Evolutionary conservation across 2,329 filamentous ascomycete species (phyloP).

Genomic region (Xylaria sp.): DNA sequence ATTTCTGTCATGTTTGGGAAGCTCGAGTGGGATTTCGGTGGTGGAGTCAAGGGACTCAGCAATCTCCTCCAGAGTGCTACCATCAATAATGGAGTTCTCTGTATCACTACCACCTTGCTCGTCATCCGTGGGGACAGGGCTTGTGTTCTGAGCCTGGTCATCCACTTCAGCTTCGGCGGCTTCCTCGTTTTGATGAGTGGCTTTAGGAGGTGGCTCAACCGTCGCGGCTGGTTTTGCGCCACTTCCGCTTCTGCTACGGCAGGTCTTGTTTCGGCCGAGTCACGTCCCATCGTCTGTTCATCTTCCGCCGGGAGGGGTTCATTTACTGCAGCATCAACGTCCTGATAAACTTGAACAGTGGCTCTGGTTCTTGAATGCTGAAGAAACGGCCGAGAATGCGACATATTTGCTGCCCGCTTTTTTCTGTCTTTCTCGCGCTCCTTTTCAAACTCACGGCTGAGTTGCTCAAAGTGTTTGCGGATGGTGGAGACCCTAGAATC

Average conservation of each 20-base stretch:
- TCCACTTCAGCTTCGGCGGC: slow-evolving; percentile 50
- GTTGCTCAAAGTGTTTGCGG: slow-evolving; percentile 93
- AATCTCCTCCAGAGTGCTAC: slow-evolving; percentile 69
- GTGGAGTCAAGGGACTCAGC: slow-evolving; percentile 66
- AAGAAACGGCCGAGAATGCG: slow-evolving; percentile 76
- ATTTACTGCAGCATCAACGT: slow-evolving; percentile 90
- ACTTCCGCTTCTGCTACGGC: slow-evolving; percentile 12
- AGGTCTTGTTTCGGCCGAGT: slow-evolving; percentile 42
- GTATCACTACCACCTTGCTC: slow-evolving; percentile 73
- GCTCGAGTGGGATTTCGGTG: slow-evolving; percentile 68
- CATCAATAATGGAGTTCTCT: slow-evolving; percentile 72
- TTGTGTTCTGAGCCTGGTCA: slow-evolving; percentile 53
- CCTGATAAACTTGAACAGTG: slow-evolving; percentile 93
- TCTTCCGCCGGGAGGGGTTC: slow-evolving; percentile 74
- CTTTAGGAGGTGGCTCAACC: slow-evolving; percentile 38
- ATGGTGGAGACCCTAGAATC: slow-evolving; percentile 87
- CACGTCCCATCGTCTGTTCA: slow-evolving; percentile 51
- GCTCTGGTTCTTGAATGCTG: slow-evolving; percentile 93
- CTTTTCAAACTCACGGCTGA: slow-evolving; percentile 95
- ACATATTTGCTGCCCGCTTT: slow-evolving; percentile 77
- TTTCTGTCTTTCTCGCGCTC: slow-evolving; percentile 86
- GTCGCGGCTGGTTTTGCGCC: slow-evolving; percentile 15
- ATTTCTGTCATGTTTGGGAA: slow-evolving; percentile 91
- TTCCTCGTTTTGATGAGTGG: slow-evolving; percentile 37
- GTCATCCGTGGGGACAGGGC: slow-evolving; percentile 69